Evolutionary conservation across 352 stramenopile genomes (phyloP), one percentile per base, ranked within the genome.

Genomic region (Phytopythium sindhum): DNA sequence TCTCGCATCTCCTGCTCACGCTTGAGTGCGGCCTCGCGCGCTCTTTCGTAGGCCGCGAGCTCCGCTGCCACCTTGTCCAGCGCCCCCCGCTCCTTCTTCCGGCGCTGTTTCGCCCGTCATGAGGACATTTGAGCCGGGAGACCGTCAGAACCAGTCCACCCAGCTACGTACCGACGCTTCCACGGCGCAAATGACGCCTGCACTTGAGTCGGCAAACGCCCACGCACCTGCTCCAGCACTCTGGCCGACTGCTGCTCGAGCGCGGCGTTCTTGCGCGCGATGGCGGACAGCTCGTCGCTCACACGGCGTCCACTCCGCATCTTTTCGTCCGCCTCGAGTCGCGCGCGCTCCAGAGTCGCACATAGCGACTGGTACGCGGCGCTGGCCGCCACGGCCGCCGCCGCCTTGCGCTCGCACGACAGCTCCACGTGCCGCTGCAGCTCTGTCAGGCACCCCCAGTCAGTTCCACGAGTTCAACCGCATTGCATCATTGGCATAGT

Each of bases 341-440:
- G 84, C 31, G 81, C 75, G 24, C 65, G 69, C 61, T 90, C 75
- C 55, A 92, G 66, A 33, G 78, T 90, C 45, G 80, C 65, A 28
- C 79, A 90, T 41, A 92, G 70, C 59, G 60, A n/a, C 33, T 81
- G 71, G 60, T 92, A 90, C 39, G 84, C 81, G 2, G 60, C 61
- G 39, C 80, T 89, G n/a, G 68, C 66, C 15, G 68, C 83, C 28
- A 92, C 80, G 1, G 76, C 73, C 33, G 74, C 61, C 61, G 79
- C 72, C 26, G 84, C 84, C 54, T 83, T 84, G 51, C 73, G 70
- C 57, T 92, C 84, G 31, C 84, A 92, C 47, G 74, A 70, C 37
- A 69, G 73, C 62, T 92, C 81, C 48, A 92, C 78, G 19, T 84
- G 70, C 29, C 77, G 71, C 59, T 90, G 63, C 48, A 92, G 70